Conservation (phyloP, 495 filamentous ascomycete species). For the Recurvomyces mirabilis region DNA sequence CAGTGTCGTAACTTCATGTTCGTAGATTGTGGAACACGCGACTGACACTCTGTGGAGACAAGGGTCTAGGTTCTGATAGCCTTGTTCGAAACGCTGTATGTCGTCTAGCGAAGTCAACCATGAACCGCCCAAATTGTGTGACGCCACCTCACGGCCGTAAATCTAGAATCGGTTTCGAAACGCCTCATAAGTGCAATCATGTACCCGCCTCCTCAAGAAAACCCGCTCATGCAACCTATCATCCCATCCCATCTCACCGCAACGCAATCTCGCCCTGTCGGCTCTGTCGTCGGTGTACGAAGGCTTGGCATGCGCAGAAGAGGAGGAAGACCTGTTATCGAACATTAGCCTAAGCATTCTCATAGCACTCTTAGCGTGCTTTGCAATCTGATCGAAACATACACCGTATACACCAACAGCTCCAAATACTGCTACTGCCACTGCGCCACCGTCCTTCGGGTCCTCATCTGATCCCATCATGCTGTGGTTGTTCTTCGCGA, state of each 20-base stretch:
- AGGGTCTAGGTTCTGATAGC: no score
- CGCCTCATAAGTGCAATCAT: no score
- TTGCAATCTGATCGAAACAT: conserved; percentile 31
- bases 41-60: no score
- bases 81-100: no score
- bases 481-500: conserved; percentile 61
- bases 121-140: no score
- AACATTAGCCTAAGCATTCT: neutral
- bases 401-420: conserved; percentile 79
- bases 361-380: neutral
- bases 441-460: conserved; percentile 59
- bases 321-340: conserved; percentile 65
- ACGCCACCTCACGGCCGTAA: no score
- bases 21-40: no score
- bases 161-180: no score
- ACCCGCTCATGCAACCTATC: conserved; percentile 2
- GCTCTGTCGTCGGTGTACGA: conserved; percentile 64
- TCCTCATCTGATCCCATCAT: conserved; percentile 60
- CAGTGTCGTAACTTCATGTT: no score
- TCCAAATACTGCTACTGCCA: conserved; percentile 71
- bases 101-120: no score
- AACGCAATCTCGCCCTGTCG: conserved; percentile 73
- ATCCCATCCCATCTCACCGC: conserved; percentile 3
- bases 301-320: conserved; percentile 79
- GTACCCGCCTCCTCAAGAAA: no score